Evolutionary conservation across 1,284 basidiomycete species (phyloP), one percentile per base, ranked within the genome.

Genomic region (Microstroma glucosiphilum): DNA sequence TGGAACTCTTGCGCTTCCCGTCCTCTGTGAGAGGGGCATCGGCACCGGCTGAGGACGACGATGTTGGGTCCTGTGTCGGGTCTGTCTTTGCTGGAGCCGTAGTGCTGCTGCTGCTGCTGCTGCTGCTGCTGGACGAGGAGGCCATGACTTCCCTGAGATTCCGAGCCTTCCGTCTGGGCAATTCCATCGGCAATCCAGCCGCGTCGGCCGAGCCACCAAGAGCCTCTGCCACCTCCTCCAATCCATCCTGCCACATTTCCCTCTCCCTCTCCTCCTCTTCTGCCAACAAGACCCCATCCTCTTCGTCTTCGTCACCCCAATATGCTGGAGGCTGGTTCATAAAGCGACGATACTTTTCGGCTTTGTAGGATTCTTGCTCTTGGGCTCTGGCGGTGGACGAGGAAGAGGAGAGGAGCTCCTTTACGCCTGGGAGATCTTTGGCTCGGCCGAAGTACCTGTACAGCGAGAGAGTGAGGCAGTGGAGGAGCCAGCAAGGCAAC

Each of bases 361-460:
- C 81, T 19, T 81, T 72, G 0, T 86, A 86, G 69, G 87, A 85
- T 73, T 88, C 90, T 79, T 92, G 90, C 66, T 91, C 88, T 48
- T 89, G 89, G 68, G 91, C 89, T 58, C 17, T 3, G 15, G 43
- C 43, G 15, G 43, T 12, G 4, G 43, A n/a, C 6, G 43, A 48
- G 43, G 43, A 48, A 21, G 43, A 17, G 15, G 43, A n/a, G 3
- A 98, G 96, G 40, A 98, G 84, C 81, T 98, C 94, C 66, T 88
- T 88, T 4, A 97, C 92, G 56, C 96, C 94, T 0, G 94, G 96
- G 4, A 98, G 83, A 60, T 97, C 96, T 76, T 92, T 94, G 3
- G 94, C 92, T 37, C 94, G 87, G 58, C 94, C 96, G 81, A 98
- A 98, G 81, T 97, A 97, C 76, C 91, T 93, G 69, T 1, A 25